Percentiles rank a stretch among this genome's conserved stretches.
Evolutionary conservation across 2,329 filamentous ascomycete species (phyloP).

Genomic region (Stagonosporopsis chrysanthemi): DNA sequence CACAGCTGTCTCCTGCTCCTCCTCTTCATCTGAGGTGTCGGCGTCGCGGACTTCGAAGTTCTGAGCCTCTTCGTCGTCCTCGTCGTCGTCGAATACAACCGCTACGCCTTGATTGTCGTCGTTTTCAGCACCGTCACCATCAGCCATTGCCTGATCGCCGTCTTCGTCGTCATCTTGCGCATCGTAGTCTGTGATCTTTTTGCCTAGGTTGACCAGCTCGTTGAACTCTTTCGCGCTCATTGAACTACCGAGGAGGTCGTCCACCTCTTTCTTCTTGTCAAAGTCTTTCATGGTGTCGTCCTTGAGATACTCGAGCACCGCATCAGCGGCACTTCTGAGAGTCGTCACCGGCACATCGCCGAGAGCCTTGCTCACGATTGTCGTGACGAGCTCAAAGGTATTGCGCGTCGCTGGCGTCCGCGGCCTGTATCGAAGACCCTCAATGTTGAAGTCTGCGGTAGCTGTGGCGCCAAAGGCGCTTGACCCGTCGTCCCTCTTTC

Average conservation of each 20-base stretch:
- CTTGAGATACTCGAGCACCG: slow-evolving; percentile 88
- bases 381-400: slow-evolving; percentile 93
- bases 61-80: slow-evolving; percentile 77
- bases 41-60: slow-evolving; percentile 86
- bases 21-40: slow-evolving; percentile 80
- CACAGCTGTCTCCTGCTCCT: slow-evolving; percentile 68
- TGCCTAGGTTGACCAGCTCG: slow-evolving; percentile 92
- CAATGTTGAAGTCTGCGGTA: slow-evolving; percentile 82
- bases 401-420: slow-evolving; percentile 89
- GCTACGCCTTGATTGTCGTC: slow-evolving; percentile 96
- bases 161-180: slow-evolving; percentile 90
- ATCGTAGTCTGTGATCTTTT: slow-evolving; percentile 99
- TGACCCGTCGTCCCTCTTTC: slow-evolving; percentile 75
- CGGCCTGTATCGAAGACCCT: slow-evolving; percentile 90
- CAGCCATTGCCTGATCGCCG: slow-evolving; percentile 71
- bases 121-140: slow-evolving; percentile 68
- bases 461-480: slow-evolving; percentile 73
- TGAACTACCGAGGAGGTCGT: slow-evolving; percentile 85
- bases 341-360: slow-evolving; percentile 94
- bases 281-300: slow-evolving; percentile 96
- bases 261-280: slow-evolving; percentile 97
- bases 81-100: slow-evolving; percentile 93
- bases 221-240: slow-evolving; percentile 93
- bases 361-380: slow-evolving; percentile 84
- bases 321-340: slow-evolving; percentile 92